Evolutionary conservation across 2,329 filamentous ascomycete genomes (phyloP).

Genomic region (Aureobasidium sp.): DNA sequence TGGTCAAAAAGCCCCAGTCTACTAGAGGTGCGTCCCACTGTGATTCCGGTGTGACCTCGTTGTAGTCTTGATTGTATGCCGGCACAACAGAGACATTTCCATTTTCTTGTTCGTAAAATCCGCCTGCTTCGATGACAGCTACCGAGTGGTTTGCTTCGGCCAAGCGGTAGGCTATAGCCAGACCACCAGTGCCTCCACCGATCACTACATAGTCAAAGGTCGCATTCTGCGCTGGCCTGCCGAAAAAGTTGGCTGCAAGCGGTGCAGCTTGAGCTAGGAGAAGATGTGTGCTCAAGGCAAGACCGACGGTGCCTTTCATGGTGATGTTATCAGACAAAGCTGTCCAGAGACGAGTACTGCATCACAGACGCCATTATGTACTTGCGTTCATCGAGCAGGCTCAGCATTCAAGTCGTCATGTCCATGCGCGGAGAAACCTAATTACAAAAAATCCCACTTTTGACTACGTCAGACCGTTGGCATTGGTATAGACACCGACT

Average conservation of each 20-base stretch:
- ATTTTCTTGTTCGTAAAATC: constrained; percentile 23
- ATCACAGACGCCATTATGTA: background rate
- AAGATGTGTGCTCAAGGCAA: background rate
- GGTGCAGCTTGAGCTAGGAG: background rate
- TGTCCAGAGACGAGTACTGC: background rate
- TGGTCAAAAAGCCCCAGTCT: constrained; percentile 26
- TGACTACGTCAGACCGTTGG: background rate
- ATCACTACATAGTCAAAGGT: constrained; percentile 23
- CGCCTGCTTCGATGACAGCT: constrained; percentile 24
- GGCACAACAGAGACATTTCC: constrained; percentile 18
- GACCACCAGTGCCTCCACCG: constrained; percentile 21
- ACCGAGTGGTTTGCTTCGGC: constrained; percentile 19
- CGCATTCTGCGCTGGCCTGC: constrained; percentile 12
- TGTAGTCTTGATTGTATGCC: constrained; percentile 4
- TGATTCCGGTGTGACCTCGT: constrained; percentile 6
- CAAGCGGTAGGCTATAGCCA: constrained; percentile 21
- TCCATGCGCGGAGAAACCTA: background rate
- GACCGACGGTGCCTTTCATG: background rate
- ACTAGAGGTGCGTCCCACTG: constrained; percentile 22
- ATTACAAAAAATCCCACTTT: background rate
- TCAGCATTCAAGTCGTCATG: background rate
- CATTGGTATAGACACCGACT: background rate
- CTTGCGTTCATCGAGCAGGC: background rate
- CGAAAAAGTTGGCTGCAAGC: background rate
- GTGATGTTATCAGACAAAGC: background rate